Evolutionary conservation across 179 eudicot genomes (phyloP).

Genomic region (Pouteria campechiana): DNA sequence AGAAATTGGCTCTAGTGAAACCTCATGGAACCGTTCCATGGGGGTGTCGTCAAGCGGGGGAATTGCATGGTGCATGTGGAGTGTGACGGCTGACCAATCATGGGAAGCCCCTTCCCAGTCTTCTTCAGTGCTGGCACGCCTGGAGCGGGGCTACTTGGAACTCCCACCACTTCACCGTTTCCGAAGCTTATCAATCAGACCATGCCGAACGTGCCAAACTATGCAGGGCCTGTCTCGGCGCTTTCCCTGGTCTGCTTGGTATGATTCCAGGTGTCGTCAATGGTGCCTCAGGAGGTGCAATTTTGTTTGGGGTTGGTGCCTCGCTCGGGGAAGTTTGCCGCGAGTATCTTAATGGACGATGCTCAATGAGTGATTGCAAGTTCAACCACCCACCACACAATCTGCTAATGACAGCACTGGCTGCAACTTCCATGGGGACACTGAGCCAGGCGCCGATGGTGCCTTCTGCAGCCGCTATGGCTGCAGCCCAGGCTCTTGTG

Average conservation of each 20-base stretch:
- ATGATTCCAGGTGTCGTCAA: slow-evolving; percentile 83
- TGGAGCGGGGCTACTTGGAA: slow-evolving; percentile 76
- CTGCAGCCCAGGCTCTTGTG: slow-evolving; percentile 99
- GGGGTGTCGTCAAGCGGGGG: too few relatives aligned
- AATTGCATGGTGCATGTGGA: slow-evolving; percentile 89
- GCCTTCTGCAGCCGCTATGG: slow-evolving; percentile 99
- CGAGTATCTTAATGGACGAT: slow-evolving; percentile 78
- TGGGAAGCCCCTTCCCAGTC: slow-evolving; percentile 96
- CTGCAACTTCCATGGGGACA: slow-evolving; percentile 81
- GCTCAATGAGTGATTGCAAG: slow-evolving; percentile 75
- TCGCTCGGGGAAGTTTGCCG: slow-evolving; percentile 87
- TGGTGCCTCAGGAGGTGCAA: slow-evolving; percentile 87
- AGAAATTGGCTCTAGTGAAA: too few relatives aligned
- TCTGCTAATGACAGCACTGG: slow-evolving; percentile 75
- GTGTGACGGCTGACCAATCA: slow-evolving; percentile 76
- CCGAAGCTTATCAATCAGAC: slow-evolving; percentile 82
- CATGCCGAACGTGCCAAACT: slow-evolving; percentile 99
- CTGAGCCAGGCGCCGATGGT: slow-evolving; percentile 96
- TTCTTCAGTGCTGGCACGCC: slow-evolving; percentile 84
- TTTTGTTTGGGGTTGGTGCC: slow-evolving; percentile 91
- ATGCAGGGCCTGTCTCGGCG: slow-evolving; percentile 93
- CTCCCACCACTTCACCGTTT: slow-evolving; percentile 51
- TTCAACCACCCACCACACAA: slow-evolving; percentile 83
- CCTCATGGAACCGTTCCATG: too few relatives aligned
- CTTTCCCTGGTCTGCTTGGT: slow-evolving; percentile 84